phyloP scores from a whole-genome alignment of 2,329 filamentous ascomycete genomes.

The Seiridium cupressi region DNA sequence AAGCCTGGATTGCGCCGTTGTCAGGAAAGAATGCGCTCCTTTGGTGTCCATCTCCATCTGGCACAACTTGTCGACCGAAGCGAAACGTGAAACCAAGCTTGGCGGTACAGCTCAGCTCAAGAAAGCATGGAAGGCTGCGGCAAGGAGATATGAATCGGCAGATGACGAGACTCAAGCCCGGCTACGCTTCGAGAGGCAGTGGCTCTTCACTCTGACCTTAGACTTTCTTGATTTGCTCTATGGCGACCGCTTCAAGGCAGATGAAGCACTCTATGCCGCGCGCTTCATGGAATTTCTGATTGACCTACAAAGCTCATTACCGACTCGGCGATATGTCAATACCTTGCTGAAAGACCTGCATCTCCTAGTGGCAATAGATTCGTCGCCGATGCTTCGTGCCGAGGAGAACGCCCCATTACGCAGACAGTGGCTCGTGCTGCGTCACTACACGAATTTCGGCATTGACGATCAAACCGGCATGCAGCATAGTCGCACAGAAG shows the following conservation, averaged over 20 bases:
- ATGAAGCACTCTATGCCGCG: constrained; percentile 81
- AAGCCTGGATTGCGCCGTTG: constrained; percentile 82
- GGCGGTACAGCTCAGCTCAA: constrained; percentile 71
- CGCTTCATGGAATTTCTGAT: constrained; percentile 89
- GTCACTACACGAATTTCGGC: constrained; percentile 84
- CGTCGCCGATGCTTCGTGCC: constrained; percentile 76
- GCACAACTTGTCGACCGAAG: constrained; percentile 85
- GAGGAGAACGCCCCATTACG: constrained; percentile 75
- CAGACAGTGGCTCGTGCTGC: constrained; percentile 76
- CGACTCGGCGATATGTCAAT: constrained; percentile 91
- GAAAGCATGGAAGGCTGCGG: constrained; percentile 87
- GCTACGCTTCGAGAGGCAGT: constrained; percentile 86
- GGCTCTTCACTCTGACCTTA: constrained; percentile 83
- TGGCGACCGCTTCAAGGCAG: constrained; percentile 47
- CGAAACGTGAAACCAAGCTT: constrained; percentile 69
- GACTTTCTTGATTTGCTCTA: constrained; percentile 80
- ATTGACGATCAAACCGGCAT: constrained; percentile 88
- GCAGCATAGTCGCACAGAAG: constrained; percentile 69
- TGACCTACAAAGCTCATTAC: constrained; percentile 89
- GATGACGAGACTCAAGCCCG: constrained; percentile 77
- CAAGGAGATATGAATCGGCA: constrained; percentile 82
- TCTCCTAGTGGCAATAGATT: constrained; percentile 69
- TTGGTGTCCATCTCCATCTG: constrained; percentile 93
- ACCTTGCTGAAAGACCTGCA: constrained; percentile 84
- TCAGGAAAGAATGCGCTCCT: constrained; percentile 94